Conservation (phyloP, 2,329 filamentous ascomycete species). For the Mariannaea elegans region DNA sequence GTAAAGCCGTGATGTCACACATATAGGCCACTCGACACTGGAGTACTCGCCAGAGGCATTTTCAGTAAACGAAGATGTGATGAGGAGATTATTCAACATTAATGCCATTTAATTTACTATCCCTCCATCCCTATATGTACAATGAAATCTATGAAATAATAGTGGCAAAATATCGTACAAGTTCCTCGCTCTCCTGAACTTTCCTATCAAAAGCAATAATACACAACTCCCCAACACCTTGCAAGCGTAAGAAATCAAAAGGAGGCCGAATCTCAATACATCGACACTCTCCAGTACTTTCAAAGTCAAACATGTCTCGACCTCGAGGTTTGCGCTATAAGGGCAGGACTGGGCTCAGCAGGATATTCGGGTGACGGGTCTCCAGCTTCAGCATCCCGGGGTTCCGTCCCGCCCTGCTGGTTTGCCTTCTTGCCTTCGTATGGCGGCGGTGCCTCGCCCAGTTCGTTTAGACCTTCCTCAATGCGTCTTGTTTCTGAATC, state of each 20-base stretch:
- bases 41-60: too few species aligned
- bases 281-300: not conserved
- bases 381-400: conserved; percentile 40
- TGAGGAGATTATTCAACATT: too few species aligned
- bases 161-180: not conserved
- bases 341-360: conserved; percentile 36
- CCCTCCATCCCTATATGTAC: not conserved
- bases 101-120: not conserved
- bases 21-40: too few species aligned
- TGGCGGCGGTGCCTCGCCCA: conserved; percentile 71
- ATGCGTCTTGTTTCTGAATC: conserved; percentile 37
- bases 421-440: conserved; percentile 55
- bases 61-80: too few species aligned
- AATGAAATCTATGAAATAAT: not conserved
- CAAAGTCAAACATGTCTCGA: conserved; percentile 18
- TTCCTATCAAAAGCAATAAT: not conserved
- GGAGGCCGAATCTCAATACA: not conserved
- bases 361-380: conserved; percentile 43
- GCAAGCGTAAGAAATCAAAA: not conserved
- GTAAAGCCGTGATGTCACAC: too few species aligned
- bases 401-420: conserved; percentile 29
- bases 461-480: conserved; percentile 69
- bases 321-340: conserved; percentile 25
- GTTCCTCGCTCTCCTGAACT: too few species aligned
- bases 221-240: not conserved